Evolutionary conservation across 2,329 filamentous ascomycete species (phyloP), one percentile per base, ranked within the genome.

Genomic region (Cladophialophora immunda): DNA sequence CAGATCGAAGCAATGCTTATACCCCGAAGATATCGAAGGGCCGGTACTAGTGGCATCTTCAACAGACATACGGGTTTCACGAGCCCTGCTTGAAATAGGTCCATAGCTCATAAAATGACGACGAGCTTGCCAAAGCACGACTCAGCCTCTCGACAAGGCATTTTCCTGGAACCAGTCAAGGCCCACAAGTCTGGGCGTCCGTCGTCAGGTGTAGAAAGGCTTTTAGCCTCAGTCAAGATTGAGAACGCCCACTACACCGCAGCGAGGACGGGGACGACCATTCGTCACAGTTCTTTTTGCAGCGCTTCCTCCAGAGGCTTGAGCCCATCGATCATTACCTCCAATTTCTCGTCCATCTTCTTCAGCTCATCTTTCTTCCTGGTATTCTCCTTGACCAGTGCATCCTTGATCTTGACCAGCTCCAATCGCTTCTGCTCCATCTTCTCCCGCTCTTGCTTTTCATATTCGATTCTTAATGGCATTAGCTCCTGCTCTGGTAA

Each of bases 351-450:
- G 74, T 99, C 95, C 68, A 99, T 82, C 75, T 91, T 97, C 22
- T 92, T 93, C 57, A 99, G 82, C 75, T 98, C 93, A 64, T 97
- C 94, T 78, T 97, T 97, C 72, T 94, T 87, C 80, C 93, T 93
- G 81, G 96, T 97, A 77, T 97, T 97, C 77, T 91, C 89, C 36
- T 87, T 86, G 69, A 90, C 88, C 68, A 92, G 78, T 2, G 84
- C 86, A 74, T 91, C 88, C 75, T 92, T 92, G 78, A 87, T 86
- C 79, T 89, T 93, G 54, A 93, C 81, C 1, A 94, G 83, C 71
- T 91, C 90, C 77, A 93, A 90, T 58, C 94, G 86, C 73, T 93
- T 89, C 78, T 93, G 90, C 79, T 99, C 95, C 32, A 98, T 82
- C 50, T 89, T 88, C 78, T 97, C 90, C 41, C 95, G 89, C 76